Conservation (phyloP, 441 rosid genomes). For the Syzygium malaccense region DNA sequence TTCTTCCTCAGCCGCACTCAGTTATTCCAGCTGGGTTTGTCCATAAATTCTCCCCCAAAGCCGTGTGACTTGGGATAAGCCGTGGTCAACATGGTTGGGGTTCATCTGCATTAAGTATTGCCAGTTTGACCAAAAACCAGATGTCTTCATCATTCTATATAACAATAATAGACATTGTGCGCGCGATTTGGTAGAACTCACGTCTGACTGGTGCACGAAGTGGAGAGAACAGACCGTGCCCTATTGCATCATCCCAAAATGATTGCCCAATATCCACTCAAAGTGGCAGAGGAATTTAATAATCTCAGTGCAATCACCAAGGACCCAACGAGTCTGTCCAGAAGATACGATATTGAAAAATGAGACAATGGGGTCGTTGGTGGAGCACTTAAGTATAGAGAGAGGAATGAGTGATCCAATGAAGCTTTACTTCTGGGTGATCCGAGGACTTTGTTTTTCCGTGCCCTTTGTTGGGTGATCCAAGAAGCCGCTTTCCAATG, state of each 20-base stretch:
- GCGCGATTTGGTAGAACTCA: not conserved
- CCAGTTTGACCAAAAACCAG: not conserved
- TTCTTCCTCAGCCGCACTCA: not conserved
- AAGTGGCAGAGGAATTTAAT: not conserved
- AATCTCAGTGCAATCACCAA: not conserved
- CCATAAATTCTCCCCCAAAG: not conserved
- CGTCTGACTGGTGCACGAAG: not conserved
- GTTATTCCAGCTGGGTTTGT: not conserved
- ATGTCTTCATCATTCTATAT: not conserved
- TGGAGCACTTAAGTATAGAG: not conserved
- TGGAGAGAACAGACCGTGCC: not conserved
- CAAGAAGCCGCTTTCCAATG: constrained; percentile 14
- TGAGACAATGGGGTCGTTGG: not conserved
- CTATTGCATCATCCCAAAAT: not conserved
- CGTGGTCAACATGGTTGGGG: not conserved
- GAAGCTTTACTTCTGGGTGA: not conserved
- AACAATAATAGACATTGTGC: not conserved
- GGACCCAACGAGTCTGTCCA: not conserved
- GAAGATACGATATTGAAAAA: not conserved
- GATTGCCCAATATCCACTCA: not conserved
- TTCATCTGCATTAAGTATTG: not conserved
- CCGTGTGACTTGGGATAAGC: not conserved
- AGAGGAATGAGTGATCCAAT: constrained; percentile 17
- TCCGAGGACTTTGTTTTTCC: constrained; percentile 11
- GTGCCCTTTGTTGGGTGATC: constrained; percentile 19